Evolutionary conservation across 371 early-diverging fungal species (phyloP).

Genomic region (Syncephalastrum monosporum): DNA sequence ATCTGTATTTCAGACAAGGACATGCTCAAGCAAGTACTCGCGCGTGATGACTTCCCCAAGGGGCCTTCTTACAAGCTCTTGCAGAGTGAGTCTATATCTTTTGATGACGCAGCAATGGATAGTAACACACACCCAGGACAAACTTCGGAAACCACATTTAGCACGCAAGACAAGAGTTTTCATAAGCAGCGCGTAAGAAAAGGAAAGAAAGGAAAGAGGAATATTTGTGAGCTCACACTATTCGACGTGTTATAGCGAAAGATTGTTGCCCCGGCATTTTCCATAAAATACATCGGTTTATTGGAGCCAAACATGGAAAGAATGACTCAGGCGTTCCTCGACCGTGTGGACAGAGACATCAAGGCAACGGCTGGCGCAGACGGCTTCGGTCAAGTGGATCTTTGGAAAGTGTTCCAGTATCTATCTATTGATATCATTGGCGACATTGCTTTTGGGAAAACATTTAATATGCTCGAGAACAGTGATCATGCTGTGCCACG

Average conservation of each 20-base stretch:
- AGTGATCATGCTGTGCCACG: slow-evolving; percentile 31
- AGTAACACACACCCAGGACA: slow-evolving; percentile 5
- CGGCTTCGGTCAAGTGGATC: slow-evolving; percentile 17
- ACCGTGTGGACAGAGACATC: slow-evolving; percentile 15
- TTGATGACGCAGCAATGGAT: neutral
- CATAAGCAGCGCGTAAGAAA: slow-evolving; percentile 11
- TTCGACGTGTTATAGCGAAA: slow-evolving; percentile 21
- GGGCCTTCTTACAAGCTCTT: neutral
- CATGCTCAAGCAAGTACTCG: slow-evolving; percentile 10
- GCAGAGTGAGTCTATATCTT: neutral
- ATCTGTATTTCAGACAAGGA: slow-evolving; percentile 7
- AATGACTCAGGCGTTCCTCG: slow-evolving; percentile 13
- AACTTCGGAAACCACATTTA: neutral
- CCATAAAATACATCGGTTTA: slow-evolving; percentile 33
- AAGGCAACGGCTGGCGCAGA: slow-evolving; percentile 2
- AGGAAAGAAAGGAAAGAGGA: too few species aligned
- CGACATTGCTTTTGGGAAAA: slow-evolving; percentile 42
- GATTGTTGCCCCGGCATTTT: slow-evolving; percentile 40
- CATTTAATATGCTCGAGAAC: slow-evolving; percentile 44
- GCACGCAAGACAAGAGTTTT: neutral
- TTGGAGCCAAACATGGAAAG: slow-evolving; percentile 32
- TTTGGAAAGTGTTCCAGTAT: slow-evolving; percentile 29
- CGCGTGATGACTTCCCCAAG: slow-evolving; percentile 8
- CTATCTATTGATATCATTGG: slow-evolving; percentile 48
- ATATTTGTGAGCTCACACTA: neutral